Evolutionary conservation across 805 yeast genomes (phyloP), one percentile per base, ranked within the genome.

Genomic region (Wickerhamomyces canadensis): DNA sequence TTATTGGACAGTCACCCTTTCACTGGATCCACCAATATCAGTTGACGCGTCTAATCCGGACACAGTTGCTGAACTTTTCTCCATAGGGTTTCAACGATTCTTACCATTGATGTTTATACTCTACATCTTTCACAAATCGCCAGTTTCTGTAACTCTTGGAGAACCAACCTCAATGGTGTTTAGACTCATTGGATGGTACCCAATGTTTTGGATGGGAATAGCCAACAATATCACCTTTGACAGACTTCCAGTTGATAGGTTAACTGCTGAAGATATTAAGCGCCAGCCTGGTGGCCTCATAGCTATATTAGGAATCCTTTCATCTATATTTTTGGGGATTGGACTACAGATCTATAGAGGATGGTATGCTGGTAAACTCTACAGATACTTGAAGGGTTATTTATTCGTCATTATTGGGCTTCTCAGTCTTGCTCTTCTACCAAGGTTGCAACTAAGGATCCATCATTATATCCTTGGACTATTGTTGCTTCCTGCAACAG

Each of bases 221-320:
- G 64, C 85, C 54, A 86, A 87, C 57, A 87, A 87, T 59, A 70
- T 84, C 46, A 84, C 94, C 0, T 85, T 88, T 60, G 96, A 85
- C 53, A 64, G 86, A 42, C 61, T 88, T 15, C 95, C 96, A 0
- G 80, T 87, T 5, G 96, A 88, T 54, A 66, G 97, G 41, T 64
- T 88, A 27, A 82, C 88, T 2, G 44, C 74, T 5, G 61, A 64
- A 11, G 96, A 88, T 54, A 60, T 88, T 15, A 73, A 68, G 45
- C 70, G 71, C 14, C 87, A 80, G 57, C 78, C 89, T 0, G 95
- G 94, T 1, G 84, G 93, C 0, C 52, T 80, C 30, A 38, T 73
- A 1, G 83, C 94, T 0, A 76, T 84, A 0, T 43, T 69, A 1
- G 57, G 70, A 0, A 69, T 87, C 2, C 60, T 71, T 0, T 40